Percentiles rank a stretch among this genome's conserved stretches.
phyloP scores from a whole-genome alignment of 2,329 filamentous ascomycete species.

The Diaporthe sp. region DNA sequence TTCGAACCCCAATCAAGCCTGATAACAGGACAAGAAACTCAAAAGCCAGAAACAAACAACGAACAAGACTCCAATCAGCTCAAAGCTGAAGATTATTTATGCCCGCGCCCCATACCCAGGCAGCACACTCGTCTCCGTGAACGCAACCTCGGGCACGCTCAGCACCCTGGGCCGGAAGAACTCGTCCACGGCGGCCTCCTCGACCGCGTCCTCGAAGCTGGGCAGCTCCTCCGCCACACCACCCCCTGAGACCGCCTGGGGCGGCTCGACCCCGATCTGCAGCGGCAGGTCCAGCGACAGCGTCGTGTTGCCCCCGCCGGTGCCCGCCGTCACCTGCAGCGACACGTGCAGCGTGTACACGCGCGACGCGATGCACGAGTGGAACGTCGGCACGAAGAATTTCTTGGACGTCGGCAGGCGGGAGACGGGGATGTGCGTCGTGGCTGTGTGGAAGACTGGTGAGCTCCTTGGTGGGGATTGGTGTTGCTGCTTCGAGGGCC shows the following conservation, averaged over 20 bases:
- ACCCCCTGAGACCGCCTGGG: conserved; percentile 45
- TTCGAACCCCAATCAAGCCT: background rate
- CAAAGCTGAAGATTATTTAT: background rate
- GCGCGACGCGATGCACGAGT: conserved; percentile 68
- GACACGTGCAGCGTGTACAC: conserved; percentile 65
- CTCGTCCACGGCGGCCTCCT: conserved; percentile 59
- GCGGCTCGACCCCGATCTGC: conserved; percentile 61
- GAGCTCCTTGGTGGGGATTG: conserved; percentile 40
- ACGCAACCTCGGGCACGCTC: conserved; percentile 47
- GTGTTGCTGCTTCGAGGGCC: background rate
- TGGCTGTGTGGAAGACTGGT: conserved; percentile 55
- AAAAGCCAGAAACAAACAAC: background rate
- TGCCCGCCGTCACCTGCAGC: conserved; percentile 54
- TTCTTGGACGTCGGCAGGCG: conserved; percentile 59
- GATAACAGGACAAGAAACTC: background rate
- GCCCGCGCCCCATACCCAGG: conserved; percentile 44
- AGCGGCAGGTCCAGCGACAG: conserved; percentile 62
- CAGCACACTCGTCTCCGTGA: conserved; percentile 43
- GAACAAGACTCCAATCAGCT: background rate
- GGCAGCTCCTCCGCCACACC: conserved; percentile 52
- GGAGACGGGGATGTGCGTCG: conserved; percentile 61
- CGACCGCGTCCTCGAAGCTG: conserved; percentile 63
- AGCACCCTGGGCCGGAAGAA: conserved; percentile 58
- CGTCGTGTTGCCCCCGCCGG: conserved; percentile 52
- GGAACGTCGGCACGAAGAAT: conserved; percentile 68